These are phyloP conservation scores for Sporothrix dimorphospora DNA, from an alignment of 2,329 filamentous ascomycete genomes.

Conservation along the genomic window DNA sequence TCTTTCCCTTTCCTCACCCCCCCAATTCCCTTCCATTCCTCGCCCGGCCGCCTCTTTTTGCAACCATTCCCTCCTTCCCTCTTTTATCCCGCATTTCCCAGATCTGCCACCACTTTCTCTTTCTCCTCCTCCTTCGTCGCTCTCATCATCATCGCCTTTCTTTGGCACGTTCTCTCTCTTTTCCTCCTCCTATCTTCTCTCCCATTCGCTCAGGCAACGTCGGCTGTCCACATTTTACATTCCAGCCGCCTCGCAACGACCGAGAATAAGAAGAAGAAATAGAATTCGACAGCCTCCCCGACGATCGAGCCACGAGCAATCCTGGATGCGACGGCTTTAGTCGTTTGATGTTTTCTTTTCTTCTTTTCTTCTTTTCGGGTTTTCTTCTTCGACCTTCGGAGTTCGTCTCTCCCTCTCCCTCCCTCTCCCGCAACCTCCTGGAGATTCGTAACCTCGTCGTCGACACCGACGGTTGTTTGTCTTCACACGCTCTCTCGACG, in stretches of 20 bases:
- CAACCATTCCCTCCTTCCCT: slow-evolving; percentile 4
- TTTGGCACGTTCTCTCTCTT: slow-evolving; percentile 19
- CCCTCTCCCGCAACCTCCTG: too few species aligned
- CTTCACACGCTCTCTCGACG: background rate
- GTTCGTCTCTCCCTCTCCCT: background rate
- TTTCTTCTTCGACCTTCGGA: background rate
- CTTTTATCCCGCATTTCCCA: slow-evolving; percentile 23
- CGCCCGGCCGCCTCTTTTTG: slow-evolving; percentile 1
- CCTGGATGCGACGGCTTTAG: slow-evolving; percentile 13
- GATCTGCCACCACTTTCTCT: slow-evolving; percentile 22
- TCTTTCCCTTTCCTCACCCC: slow-evolving; percentile 7
- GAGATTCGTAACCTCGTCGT: background rate
- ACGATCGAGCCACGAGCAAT: slow-evolving; percentile 7
- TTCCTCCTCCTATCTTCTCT: background rate
- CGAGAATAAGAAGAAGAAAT: background rate
- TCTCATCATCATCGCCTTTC: slow-evolving; percentile 10
- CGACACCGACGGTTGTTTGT: background rate
- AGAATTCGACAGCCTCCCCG: background rate
- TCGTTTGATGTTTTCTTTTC: background rate
- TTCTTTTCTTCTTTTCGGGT: background rate
- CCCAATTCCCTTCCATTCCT: background rate
- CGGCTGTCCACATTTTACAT: background rate
- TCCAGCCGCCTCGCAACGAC: slow-evolving; percentile 10
- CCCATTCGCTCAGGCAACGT: slow-evolving; percentile 17
- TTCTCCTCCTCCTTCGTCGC: slow-evolving; percentile 13